These are phyloP conservation scores for Phytophthora niederhauseri DNA, from an alignment of 352 stramenopile species.

Conservation along the genomic window DNA sequence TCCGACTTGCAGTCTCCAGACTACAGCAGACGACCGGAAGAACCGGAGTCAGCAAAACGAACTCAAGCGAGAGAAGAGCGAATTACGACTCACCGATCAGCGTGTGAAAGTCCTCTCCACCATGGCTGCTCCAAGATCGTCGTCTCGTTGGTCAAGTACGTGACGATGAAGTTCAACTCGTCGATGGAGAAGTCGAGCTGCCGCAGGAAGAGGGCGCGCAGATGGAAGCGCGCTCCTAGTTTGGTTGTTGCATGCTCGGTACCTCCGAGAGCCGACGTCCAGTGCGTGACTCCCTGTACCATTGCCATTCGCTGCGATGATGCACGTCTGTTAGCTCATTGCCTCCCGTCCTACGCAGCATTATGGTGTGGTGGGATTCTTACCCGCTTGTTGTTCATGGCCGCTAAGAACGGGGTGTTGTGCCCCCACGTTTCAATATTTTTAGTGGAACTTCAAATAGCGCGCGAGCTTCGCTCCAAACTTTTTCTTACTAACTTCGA, in stretches of 20 bases:
- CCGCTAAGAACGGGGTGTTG: neutral
- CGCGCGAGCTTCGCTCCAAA: neutral
- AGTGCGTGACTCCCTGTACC: conserved; percentile 33
- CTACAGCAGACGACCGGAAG: conserved; percentile 12
- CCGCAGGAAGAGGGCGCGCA: conserved; percentile 49
- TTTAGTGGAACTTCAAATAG: conserved; percentile 23
- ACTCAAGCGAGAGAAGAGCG: neutral
- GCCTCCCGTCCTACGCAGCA: neutral
- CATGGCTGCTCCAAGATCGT: conserved; percentile 46
- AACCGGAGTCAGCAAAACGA: neutral
- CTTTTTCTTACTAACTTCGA: neutral
- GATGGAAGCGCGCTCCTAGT: conserved; percentile 47
- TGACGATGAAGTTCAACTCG: conserved; percentile 52
- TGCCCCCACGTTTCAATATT: conserved; percentile 7
- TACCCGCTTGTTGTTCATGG: conserved; percentile 36
- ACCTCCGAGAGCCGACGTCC: conserved; percentile 27
- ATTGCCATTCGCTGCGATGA: conserved; percentile 32
- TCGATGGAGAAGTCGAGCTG: conserved; percentile 47
- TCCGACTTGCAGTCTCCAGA: conserved; percentile 39
- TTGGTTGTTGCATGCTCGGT: conserved; percentile 46
- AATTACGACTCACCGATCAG: conserved; percentile 33
- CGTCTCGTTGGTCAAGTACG: conserved; percentile 48
- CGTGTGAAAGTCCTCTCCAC: conserved; percentile 43
- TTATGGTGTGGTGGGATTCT: neutral
- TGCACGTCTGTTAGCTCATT: neutral